These are phyloP conservation scores for Penicillium macrosclerotiorum DNA, from an alignment of 495 filamentous ascomycete species.

Conservation along the genomic window DNA sequence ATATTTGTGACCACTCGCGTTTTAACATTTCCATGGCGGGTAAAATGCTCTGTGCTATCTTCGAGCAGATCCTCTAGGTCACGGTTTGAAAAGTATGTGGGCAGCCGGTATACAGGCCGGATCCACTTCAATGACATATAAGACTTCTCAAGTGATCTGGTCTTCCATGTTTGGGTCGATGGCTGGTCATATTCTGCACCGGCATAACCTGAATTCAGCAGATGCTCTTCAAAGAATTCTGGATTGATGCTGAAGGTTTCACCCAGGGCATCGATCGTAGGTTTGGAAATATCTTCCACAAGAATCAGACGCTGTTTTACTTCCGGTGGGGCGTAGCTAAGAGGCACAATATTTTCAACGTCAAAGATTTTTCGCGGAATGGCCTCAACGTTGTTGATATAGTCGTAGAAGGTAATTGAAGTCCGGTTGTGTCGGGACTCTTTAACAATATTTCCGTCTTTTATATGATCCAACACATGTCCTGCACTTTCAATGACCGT, in stretches of 20 bases:
- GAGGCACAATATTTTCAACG: background rate
- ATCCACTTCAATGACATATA: constrained; percentile 10
- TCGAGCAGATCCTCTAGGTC: constrained; percentile 3
- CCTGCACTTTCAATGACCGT: constrained; percentile 6
- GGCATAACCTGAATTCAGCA: constrained; percentile 13
- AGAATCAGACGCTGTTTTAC: constrained; percentile 6
- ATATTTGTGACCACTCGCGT: constrained; percentile 8
- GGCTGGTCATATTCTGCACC: constrained; percentile 1
- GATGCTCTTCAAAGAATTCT: constrained; percentile 17
- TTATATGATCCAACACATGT: constrained; percentile 10
- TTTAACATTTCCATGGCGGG: background rate
- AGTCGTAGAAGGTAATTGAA: constrained; percentile 11
- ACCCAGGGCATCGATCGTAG: constrained; percentile 6
- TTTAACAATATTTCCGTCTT: constrained; percentile 5
- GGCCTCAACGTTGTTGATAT: background rate
- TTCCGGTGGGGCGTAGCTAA: background rate
- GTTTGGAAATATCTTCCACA: constrained; percentile 13
- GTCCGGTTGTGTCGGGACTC: background rate
- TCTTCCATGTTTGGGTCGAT: constrained; percentile 8
- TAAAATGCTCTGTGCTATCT: constrained; percentile 3
- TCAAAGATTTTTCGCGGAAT: background rate
- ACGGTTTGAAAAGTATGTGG: constrained; percentile 8
- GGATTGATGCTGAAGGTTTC: constrained; percentile 13
- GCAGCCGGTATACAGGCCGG: constrained; percentile 12
- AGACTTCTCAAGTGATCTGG: constrained; percentile 7